Conservation (phyloP, 768 basidiomycete genomes). For the Clitopilus hobsonii region DNA sequence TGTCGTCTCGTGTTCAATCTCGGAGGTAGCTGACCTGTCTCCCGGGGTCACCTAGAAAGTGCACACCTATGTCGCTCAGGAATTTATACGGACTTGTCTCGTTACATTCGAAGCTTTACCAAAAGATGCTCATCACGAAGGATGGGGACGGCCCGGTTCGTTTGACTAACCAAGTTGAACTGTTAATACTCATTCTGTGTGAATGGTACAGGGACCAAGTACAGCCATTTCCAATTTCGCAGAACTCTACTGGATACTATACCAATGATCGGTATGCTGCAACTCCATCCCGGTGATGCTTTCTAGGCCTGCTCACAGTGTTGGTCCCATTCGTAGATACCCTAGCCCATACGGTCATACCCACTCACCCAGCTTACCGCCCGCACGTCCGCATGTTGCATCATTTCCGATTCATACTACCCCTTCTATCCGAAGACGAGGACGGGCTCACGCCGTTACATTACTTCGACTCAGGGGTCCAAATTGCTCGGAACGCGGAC, state of each 20-base stretch:
- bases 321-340: constrained; percentile 39
- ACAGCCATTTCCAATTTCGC: constrained; percentile 60
- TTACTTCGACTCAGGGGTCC: constrained; percentile 74
- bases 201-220: constrained; percentile 43
- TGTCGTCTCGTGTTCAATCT: constrained; percentile 7
- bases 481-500: constrained; percentile 59
- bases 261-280: constrained; percentile 55
- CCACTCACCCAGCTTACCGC: constrained; percentile 62
- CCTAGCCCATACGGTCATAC: constrained; percentile 68
- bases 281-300: constrained; percentile 5
- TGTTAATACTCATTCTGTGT: background rate
- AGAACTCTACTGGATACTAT: constrained; percentile 69
- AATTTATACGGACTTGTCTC: constrained; percentile 72
- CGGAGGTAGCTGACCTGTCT: background rate
- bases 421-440: constrained; percentile 54
- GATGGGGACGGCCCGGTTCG: constrained; percentile 73
- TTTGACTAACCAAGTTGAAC: constrained; percentile 5
- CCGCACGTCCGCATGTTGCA: constrained; percentile 75
- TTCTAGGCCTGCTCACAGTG: background rate
- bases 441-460: constrained; percentile 66
- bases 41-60: constrained; percentile 42
- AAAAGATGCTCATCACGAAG: constrained; percentile 58
- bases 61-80: constrained; percentile 63
- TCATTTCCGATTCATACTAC: constrained; percentile 74
- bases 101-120: constrained; percentile 70